Evolutionary conservation across 2,329 filamentous ascomycete species (phyloP), one percentile per base, ranked within the genome.

Genomic region (Phaeophleospora eucalypticola): DNA sequence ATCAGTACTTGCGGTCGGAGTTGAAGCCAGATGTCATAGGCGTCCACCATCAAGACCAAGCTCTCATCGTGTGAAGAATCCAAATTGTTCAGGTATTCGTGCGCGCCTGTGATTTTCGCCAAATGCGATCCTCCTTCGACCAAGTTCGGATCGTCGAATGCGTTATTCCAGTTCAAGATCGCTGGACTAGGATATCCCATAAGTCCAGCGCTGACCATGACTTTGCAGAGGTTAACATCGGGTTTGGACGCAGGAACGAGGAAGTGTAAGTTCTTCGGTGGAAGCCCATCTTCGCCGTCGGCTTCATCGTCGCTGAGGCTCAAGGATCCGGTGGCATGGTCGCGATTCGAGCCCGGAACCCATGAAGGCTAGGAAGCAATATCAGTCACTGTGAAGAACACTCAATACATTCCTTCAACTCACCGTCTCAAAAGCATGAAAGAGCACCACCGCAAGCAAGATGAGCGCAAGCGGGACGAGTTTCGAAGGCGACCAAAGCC

Each of bases 11-110:
- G 76, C 2, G 80, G 76, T 0, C 81, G 81, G 1, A 86, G 70
- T 61, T 87, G 83, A 49, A 85, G 79, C 68, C 81, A 80, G 1
- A 79, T 71, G 47, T 86, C 80, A 58, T 79, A 75, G 2, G 78
- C 81, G 61, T 86, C 82, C 4, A 82, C 73, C 44, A 86, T 72
- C 44, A 86, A 65, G 8, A 84, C 75, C 12, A 87, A 65, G 60
- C 87, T 84, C 2, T 62, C 59, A 27, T 64, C 58, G 18, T 48
- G 38, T 2, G 39, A 43, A 3, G 46, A 15, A 8, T 48, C 40
- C 6, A 64, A 42, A 9, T 21, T 15, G 2, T 52, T 29, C 8
- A 65, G 52, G 24, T 60, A 62, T 1, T 59, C 51, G 9, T 54
- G 41, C 2, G 61, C 52, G 7, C 54, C 57, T 15, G 42, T 53